A percentile compares a stretch with the other conserved stretches of the same genome.
Evolutionary conservation across 2,329 filamentous ascomycete species (phyloP).

Genomic region (Xylaria arbuscula): DNA sequence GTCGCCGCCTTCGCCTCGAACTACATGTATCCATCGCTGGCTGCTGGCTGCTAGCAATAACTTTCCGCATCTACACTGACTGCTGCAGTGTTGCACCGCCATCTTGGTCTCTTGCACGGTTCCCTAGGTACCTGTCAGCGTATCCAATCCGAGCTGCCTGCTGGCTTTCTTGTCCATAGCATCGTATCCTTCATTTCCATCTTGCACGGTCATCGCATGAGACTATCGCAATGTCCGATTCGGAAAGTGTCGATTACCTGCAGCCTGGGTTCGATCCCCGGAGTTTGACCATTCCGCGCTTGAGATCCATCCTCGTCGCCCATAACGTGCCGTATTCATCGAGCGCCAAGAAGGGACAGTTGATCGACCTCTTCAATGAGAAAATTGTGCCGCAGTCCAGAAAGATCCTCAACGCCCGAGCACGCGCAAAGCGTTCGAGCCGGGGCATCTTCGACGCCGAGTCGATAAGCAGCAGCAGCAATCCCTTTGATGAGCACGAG

Average conservation of each 20-base stretch:
- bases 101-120: background rate
- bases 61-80: background rate
- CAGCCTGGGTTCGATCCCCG: slow-evolving; percentile 86
- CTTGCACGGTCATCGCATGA: background rate
- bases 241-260: slow-evolving; percentile 81
- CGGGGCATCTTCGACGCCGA: slow-evolving; percentile 80
- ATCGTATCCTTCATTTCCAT: background rate
- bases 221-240: slow-evolving; percentile 65
- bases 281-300: slow-evolving; percentile 83
- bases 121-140: background rate
- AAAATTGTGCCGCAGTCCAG: slow-evolving; percentile 81
- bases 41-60: background rate
- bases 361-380: slow-evolving; percentile 84
- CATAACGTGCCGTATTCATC: slow-evolving; percentile 88
- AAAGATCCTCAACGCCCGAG: slow-evolving; percentile 78
- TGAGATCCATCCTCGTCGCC: slow-evolving; percentile 90
- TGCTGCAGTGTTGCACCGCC: background rate
- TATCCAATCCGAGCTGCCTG: background rate
- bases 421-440: slow-evolving; percentile 85
- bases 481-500: slow-evolving; percentile 70
- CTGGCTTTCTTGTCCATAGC: background rate
- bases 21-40: background rate
- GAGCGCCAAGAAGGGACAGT: slow-evolving; percentile 89
- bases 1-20: background rate
- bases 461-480: slow-evolving; percentile 71